Evolutionary conservation across 164 flowering plant species (phyloP).

Genomic region (Annona cherimola): DNA sequence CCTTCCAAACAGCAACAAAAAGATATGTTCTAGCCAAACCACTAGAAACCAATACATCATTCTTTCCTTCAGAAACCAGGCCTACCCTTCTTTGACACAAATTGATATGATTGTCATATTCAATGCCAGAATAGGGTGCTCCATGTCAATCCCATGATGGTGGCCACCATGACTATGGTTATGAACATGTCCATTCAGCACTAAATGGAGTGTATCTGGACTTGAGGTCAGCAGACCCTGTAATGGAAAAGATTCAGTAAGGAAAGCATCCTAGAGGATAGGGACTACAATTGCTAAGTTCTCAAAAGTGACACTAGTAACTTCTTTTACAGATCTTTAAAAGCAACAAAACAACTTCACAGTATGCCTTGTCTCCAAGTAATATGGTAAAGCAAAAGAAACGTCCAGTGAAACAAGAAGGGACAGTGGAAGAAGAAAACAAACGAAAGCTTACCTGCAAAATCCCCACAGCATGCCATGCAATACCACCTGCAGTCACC

Average conservation of each 20-base stretch:
- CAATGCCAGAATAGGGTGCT: constrained; percentile 81
- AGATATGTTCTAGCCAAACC: background rate
- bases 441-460: constrained; percentile 41
- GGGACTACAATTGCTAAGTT: background rate
- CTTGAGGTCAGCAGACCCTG: constrained; percentile 59
- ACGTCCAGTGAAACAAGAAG: background rate
- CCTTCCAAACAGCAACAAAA: background rate
- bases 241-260: constrained; percentile 12
- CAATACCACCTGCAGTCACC: constrained; percentile 89
- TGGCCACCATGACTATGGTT: constrained; percentile 50
- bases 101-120: constrained; percentile 73
- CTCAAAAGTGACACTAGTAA: background rate
- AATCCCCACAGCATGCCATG: constrained; percentile 86
- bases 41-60: background rate
- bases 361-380: background rate
- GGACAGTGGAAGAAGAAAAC: background rate
- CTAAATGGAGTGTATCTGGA: constrained; percentile 49
- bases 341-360: background rate
- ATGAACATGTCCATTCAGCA: constrained; percentile 38
- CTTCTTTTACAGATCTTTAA: background rate
- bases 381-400: background rate
- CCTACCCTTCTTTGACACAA: constrained; percentile 84
- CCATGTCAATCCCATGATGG: constrained; percentile 86
- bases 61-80: background rate
- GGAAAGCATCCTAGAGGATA: background rate